Evolutionary conservation across 140 eudicot genomes (phyloP).

Genomic region (Ambrosia hybrid): DNA sequence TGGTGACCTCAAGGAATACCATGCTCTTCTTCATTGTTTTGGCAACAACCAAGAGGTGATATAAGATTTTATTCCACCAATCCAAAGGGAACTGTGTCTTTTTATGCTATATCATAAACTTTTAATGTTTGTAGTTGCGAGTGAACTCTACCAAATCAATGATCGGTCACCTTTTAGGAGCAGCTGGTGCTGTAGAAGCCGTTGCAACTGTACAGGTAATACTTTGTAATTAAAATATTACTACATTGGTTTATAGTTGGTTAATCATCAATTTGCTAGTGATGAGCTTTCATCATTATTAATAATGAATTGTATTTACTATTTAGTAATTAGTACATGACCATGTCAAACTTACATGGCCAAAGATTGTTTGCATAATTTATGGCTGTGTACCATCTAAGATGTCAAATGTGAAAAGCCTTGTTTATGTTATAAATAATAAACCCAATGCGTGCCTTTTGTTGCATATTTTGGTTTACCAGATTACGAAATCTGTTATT

Average conservation of each 20-base stretch:
- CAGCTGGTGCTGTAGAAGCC: slow-evolving; percentile 92
- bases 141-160: slow-evolving; percentile 82
- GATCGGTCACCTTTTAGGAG: slow-evolving; percentile 87
- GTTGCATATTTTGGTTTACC: not conserved
- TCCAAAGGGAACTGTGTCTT: not conserved
- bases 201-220: slow-evolving; percentile 86
- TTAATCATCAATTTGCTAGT: not conserved
- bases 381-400: no score
- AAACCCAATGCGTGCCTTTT: not conserved
- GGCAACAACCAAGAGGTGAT: slow-evolving; percentile 70
- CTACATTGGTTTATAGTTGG: not conserved
- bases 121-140: slow-evolving; percentile 47
- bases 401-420: no score
- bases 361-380: no score
- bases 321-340: not conserved
- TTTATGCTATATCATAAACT: not conserved
- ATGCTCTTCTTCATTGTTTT: slow-evolving; percentile 72
- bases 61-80: not conserved
- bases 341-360: not conserved
- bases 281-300: not conserved
- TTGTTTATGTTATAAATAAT: not conserved
- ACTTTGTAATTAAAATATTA: not conserved
- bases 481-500: no score
- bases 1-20: slow-evolving; percentile 78
- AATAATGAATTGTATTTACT: not conserved